A percentile compares a stretch with the other conserved stretches of the same genome.
phyloP scores from a whole-genome alignment of 352 stramenopile genomes.

The Phytophthora pinifolia region DNA sequence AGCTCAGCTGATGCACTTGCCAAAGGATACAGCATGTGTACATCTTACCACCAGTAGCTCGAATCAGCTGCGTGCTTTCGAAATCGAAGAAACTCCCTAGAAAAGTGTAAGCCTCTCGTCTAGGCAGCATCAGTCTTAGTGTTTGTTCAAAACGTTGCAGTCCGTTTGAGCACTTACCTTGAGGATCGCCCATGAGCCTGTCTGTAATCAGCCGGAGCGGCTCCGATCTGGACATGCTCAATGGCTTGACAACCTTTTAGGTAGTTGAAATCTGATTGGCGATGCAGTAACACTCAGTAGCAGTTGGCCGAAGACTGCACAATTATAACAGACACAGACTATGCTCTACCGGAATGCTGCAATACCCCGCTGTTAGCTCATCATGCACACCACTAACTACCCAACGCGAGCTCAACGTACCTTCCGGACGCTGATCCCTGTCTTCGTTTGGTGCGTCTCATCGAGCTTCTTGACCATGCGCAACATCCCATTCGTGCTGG shows the following conservation, averaged over 20 bases:
- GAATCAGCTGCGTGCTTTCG: conserved; percentile 72
- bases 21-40: neutral
- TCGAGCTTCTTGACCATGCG: conserved; percentile 66
- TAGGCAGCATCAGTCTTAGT: conserved; percentile 16
- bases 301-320: neutral
- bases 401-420: conserved; percentile 22
- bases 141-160: neutral
- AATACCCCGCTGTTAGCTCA: conserved; percentile 13
- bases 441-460: conserved; percentile 47
- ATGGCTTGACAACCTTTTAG: conserved; percentile 72
- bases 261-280: conserved; percentile 71
- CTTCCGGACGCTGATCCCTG: conserved; percentile 64
- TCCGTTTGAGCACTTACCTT: conserved; percentile 13
- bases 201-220: conserved; percentile 27
- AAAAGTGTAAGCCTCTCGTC: conserved; percentile 63
- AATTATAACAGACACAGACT: neutral
- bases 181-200: conserved; percentile 21
- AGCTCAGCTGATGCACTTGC: neutral
- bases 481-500: conserved; percentile 58
- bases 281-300: neutral
- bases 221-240: conserved; percentile 61
- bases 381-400: neutral
- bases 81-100: conserved; percentile 82
- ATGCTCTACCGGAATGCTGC: conserved; percentile 43
- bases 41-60: conserved; percentile 61